Conservation (phyloP, 768 basidiomycete species). For the Rhizopogon vulgaris region DNA sequence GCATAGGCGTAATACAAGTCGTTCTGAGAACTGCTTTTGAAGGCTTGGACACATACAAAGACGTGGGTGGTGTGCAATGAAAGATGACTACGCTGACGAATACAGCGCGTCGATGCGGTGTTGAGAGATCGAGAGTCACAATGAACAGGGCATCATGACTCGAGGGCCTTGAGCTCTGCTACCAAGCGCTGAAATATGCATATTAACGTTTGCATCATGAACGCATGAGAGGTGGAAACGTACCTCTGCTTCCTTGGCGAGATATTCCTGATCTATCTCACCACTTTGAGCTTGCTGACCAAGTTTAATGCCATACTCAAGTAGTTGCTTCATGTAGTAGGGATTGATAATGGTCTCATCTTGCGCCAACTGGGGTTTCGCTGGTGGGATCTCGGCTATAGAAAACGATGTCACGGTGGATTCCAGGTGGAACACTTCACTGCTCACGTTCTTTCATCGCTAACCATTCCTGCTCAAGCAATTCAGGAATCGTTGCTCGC, state of each 20-base stretch:
- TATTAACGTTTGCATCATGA: background rate
- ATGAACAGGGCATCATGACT: constrained; percentile 22
- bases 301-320: constrained; percentile 64
- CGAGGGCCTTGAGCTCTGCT: constrained; percentile 51
- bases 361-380: constrained; percentile 28
- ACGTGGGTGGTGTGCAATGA: constrained; percentile 15
- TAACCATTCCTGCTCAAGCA: constrained; percentile 80
- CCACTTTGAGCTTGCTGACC: constrained; percentile 36
- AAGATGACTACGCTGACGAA: constrained; percentile 15
- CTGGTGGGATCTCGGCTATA: constrained; percentile 22
- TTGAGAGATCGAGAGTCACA: constrained; percentile 6
- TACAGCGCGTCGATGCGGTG: constrained; percentile 19
- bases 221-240: constrained; percentile 8
- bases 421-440: background rate
- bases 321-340: constrained; percentile 71
- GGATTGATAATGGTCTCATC: constrained; percentile 74
- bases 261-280: constrained; percentile 38
- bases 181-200: constrained; percentile 47
- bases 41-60: constrained; percentile 23
- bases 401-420: constrained; percentile 1
- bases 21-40: constrained; percentile 13
- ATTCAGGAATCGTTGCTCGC: constrained; percentile 79
- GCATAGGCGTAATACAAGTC: constrained; percentile 25
- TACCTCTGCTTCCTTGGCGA: constrained; percentile 56
- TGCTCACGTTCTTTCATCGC: constrained; percentile 39